Evolutionary conservation across 163 green algal species (phyloP).

Genomic region (Prototheca stagnorum): DNA sequence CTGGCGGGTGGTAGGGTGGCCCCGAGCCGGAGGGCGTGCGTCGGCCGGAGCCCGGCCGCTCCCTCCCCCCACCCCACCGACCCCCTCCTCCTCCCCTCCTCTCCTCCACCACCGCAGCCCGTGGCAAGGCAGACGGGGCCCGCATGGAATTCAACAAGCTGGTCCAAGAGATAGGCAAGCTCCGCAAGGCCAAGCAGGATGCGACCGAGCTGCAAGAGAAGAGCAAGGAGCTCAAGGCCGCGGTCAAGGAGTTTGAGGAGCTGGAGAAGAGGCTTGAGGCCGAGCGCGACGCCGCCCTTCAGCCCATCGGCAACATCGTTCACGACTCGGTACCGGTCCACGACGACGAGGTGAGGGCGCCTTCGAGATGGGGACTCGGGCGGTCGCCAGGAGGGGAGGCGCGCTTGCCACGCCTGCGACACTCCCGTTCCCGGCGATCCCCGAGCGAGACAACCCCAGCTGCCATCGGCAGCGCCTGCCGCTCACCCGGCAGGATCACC

Average conservation of each 20-base stretch:
- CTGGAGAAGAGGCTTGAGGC: conserved; percentile 40
- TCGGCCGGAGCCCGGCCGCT: too few relatives aligned
- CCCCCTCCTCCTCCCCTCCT: too few relatives aligned
- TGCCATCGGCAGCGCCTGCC: too few relatives aligned
- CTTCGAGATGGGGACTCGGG: not conserved
- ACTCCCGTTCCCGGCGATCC: too few relatives aligned
- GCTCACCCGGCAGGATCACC: too few relatives aligned
- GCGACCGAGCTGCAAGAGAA: conserved; percentile 64
- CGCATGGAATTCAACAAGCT: conserved; percentile 87
- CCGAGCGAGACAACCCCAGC: too few relatives aligned
- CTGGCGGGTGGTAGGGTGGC: too few relatives aligned
- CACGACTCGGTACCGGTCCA: conserved; percentile 82
- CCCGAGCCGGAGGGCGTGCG: too few relatives aligned
- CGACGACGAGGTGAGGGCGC: conserved; percentile 73
- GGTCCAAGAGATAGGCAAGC: conserved; percentile 75
- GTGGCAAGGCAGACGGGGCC: conserved; percentile 57
- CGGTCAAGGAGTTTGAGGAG: conserved; percentile 44
- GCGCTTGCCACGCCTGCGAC: not conserved
- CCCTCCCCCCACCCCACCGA: too few relatives aligned
- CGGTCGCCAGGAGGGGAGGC: not conserved
- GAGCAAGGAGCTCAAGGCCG: conserved; percentile 59
- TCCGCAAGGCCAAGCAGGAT: conserved; percentile 76
- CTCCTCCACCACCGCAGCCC: too few relatives aligned
- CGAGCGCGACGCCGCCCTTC: conserved; percentile 48
- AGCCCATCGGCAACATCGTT: conserved; percentile 93